Conservation (phyloP, 75 land plant genomes). For the Cunninghamia lanceolata region DNA sequence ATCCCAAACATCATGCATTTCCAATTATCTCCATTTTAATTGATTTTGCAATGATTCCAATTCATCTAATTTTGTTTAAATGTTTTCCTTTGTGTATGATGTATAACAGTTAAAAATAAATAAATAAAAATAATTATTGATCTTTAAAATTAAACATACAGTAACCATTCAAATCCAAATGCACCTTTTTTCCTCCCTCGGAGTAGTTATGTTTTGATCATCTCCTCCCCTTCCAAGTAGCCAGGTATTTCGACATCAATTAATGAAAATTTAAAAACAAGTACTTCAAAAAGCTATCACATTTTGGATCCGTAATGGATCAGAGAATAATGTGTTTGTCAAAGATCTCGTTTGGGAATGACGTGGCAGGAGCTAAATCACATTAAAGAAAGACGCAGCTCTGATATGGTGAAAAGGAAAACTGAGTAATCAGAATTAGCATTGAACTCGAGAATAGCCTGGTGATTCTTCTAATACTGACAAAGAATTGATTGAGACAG, state of each 20-base stretch:
- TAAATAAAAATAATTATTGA: not conserved
- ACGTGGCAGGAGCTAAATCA: not conserved
- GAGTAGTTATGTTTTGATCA: not conserved
- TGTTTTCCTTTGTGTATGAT: not conserved
- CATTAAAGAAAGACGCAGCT: not conserved
- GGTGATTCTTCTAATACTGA: not conserved
- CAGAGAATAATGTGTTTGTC: not conserved
- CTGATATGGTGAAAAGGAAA: not conserved
- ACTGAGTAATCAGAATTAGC: not conserved
- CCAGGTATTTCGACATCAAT: no score
- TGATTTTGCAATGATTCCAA: not conserved
- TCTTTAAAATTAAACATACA: not conserved
- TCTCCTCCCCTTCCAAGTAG: not conserved
- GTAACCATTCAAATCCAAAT: not conserved
- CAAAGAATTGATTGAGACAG: not conserved
- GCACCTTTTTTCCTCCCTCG: not conserved
- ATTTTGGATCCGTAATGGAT: not conserved
- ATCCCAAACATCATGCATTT: not conserved
- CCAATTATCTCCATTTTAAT: not conserved
- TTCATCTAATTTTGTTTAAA: no score
- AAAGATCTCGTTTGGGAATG: not conserved
- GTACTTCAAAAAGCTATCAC: not conserved
- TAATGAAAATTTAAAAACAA: no score
- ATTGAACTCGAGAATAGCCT: not conserved
- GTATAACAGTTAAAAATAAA: no score